Conservation (phyloP, 2,329 filamentous ascomycete genomes). For the Simplicillium aogashimaense region DNA sequence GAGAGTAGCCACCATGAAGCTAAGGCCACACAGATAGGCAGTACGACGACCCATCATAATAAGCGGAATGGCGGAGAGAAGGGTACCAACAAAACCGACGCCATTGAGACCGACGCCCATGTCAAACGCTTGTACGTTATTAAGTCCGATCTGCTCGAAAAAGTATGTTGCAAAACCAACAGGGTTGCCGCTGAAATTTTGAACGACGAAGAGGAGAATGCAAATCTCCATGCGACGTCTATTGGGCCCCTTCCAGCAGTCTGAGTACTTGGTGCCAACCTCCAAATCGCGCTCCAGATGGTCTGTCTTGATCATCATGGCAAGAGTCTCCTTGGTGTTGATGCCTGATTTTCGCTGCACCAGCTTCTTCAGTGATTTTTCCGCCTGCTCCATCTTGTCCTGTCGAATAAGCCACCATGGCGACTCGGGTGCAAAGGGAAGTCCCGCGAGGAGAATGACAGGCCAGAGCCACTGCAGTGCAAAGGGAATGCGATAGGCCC, state of each 20-base stretch:
- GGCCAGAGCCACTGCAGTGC: slow-evolving; percentile 17
- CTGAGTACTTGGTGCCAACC: slow-evolving; percentile 27
- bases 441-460: slow-evolving; percentile 6
- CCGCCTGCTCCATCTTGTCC: slow-evolving; percentile 20
- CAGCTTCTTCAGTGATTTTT: slow-evolving; percentile 7
- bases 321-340: slow-evolving; percentile 22
- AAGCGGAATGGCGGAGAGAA: slow-evolving; percentile 3
- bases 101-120: slow-evolving; percentile 29
- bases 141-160: slow-evolving; percentile 10
- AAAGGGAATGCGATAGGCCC: slow-evolving; percentile 15
- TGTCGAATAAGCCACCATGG: slow-evolving; percentile 30
- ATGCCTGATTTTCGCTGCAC: slow-evolving; percentile 30
- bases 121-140: slow-evolving; percentile 9
- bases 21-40: slow-evolving; percentile 7
- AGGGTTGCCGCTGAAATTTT: slow-evolving; percentile 10
- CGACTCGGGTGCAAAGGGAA: slow-evolving; percentile 19
- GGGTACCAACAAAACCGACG: slow-evolving; percentile 22
- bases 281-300: slow-evolving; percentile 37
- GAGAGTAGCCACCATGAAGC: slow-evolving; percentile 5
- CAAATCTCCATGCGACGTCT: slow-evolving; percentile 12
- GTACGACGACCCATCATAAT: slow-evolving; percentile 7
- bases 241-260: slow-evolving; percentile 33
- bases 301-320: slow-evolving; percentile 33
- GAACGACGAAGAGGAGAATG: slow-evolving; percentile 7
- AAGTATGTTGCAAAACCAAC: slow-evolving; percentile 10